These are phyloP conservation scores for Amborella trichopoda DNA, from an alignment of 164 flowering plant species.

Conservation along the genomic window DNA sequence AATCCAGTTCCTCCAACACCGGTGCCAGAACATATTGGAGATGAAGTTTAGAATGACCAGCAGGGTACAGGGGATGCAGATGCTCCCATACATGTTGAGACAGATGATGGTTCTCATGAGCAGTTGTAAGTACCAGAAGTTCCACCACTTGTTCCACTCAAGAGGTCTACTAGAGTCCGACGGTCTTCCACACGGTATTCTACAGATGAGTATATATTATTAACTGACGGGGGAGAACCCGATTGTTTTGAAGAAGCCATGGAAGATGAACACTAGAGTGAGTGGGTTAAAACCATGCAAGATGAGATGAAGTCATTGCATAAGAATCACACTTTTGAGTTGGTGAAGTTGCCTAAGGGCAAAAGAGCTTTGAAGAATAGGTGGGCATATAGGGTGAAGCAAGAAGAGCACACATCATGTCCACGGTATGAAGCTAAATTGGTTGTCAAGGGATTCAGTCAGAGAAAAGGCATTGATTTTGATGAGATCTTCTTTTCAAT, in stretches of 20 bases:
- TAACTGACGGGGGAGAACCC: not conserved
- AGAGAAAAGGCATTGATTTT: conserved; percentile 1
- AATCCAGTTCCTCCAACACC: no score
- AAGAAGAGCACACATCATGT: not conserved
- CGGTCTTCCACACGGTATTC: not conserved
- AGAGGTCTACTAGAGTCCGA: not conserved
- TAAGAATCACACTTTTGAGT: not conserved
- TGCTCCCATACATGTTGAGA: no score
- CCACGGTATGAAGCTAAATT: not conserved
- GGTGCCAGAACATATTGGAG: no score
- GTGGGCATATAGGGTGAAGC: not conserved
- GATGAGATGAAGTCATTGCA: not conserved
- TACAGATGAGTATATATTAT: not conserved
- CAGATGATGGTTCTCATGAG: no score
- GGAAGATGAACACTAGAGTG: not conserved
- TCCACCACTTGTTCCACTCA: not conserved
- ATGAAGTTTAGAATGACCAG: no score
- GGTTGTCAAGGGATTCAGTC: conserved; percentile 2
- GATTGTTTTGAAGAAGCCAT: not conserved
- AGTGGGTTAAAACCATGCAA: not conserved
- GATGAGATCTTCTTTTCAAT: conserved; percentile 2
- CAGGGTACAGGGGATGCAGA: no score
- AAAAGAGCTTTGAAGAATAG: not conserved
- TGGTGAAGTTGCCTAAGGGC: not conserved
- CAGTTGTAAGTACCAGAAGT: no score